phyloP scores from a whole-genome alignment of 1,139 yeast genomes.

The Nakaseomyces delphensis region DNA sequence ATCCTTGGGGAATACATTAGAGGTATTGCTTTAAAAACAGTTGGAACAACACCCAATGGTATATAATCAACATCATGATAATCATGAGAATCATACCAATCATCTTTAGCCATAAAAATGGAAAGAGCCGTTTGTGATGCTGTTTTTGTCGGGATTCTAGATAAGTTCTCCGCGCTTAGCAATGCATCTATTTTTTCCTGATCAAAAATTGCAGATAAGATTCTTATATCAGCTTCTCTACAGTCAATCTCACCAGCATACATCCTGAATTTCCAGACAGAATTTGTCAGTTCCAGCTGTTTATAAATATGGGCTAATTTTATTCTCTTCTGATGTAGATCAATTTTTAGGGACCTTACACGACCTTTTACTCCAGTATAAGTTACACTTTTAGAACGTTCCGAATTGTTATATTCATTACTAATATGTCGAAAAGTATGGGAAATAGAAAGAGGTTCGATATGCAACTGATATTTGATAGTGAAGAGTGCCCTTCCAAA shows the following conservation, averaged over 20 bases:
- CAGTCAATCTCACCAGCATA: conserved; percentile 70
- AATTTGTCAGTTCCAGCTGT: conserved; percentile 45
- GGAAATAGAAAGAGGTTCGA: conserved; percentile 62
- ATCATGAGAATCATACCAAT: conserved; percentile 77
- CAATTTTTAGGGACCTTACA: conserved; percentile 54
- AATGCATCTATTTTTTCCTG: conserved; percentile 50
- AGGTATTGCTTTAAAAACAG: conserved; percentile 39
- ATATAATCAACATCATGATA: conserved; percentile 57
- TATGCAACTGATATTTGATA: conserved; percentile 61
- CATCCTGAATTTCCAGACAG: conserved; percentile 54
- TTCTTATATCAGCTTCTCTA: conserved; percentile 61
- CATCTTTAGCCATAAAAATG: conserved; percentile 8
- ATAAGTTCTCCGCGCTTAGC: conserved; percentile 20
- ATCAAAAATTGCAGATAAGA: conserved; percentile 55
- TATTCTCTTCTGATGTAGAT: conserved; percentile 72
- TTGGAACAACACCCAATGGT: conserved; percentile 50
- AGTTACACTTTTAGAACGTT: conserved; percentile 40
- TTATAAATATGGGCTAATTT: conserved; percentile 48
- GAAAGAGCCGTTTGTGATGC: conserved; percentile 3
- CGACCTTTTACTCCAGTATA: conserved; percentile 74
- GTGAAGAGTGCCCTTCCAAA: conserved; percentile 71
- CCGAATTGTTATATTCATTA: conserved; percentile 36
- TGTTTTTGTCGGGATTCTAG: not conserved
- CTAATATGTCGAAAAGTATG: conserved; percentile 58
- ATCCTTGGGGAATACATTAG: conserved; percentile 65